Evolutionary conservation across 148 eudicot species (phyloP), one percentile per base, ranked within the genome.

Genomic region (Nyssa sinensis): DNA sequence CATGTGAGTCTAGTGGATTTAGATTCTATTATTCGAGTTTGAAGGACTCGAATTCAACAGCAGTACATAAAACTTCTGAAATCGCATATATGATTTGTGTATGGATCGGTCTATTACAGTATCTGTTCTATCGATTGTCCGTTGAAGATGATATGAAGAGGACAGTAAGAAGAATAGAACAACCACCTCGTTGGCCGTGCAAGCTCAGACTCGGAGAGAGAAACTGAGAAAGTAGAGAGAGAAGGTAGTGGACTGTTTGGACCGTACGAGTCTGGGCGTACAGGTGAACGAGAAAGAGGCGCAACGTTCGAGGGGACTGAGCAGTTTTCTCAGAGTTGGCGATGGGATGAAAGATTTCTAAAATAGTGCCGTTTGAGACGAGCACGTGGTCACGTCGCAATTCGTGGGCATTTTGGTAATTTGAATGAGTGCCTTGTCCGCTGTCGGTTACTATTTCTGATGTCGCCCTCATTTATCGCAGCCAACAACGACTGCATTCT

Each of bases 1-100:
- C 81, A 83, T 77, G 64, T 27, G 76, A 37, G 63, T 29, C 64
- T 11, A n/a, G 3, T 10, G 27, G 67, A 28, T 31, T 13, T 12
- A 35, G 21, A 19, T 53, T 33, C 39, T 32, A 37, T 27, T 61
- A 72, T 61, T 31, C 23, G 28, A 10, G 14, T 32, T 71, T 19
- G 23, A 71, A 71, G 21, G 28, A 57, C 62, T 57, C 14, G 21
- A 70, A 55, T 13, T 14, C 3, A 10, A 58, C 7, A 55, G 16
- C 7, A 10, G 11, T 44, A 37, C 5, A 32, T 28, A 25, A 29
- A 67, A 27, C 3, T 44, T 2, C 2, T 1, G 1, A 39, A 39
- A 39, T n/a, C n/a, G n/a, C n/a, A 9, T 12, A 39, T 7, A 39
- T 2, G 11, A n/a, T n/a, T n/a, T n/a, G n/a, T n/a, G n/a, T n/a